phyloP scores from a whole-genome alignment of 2,329 filamentous ascomycete genomes.

The Xylaria arbuscula region DNA sequence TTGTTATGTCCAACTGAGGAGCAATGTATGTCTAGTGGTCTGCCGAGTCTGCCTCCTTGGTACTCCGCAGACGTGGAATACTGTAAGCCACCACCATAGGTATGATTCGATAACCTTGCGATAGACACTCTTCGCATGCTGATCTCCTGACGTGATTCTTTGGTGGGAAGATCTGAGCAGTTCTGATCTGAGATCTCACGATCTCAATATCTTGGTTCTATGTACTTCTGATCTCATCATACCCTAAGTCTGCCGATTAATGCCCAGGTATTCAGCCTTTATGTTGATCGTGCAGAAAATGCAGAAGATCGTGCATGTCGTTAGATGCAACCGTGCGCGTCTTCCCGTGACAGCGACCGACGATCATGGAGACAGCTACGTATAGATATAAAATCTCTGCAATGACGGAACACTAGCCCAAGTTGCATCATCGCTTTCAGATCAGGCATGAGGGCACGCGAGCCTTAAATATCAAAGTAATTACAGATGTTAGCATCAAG shows the following conservation, averaged over 20 bases:
- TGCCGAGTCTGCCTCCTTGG: not conserved
- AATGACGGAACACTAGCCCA: conserved; percentile 3
- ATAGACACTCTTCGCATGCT: not conserved
- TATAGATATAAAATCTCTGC: not conserved
- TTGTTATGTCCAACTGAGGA: not conserved
- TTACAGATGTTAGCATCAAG: conserved; percentile 5
- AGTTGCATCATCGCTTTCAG: not conserved
- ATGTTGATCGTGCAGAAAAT: not conserved
- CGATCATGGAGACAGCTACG: conserved; percentile 7
- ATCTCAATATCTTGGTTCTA: conserved; percentile 3
- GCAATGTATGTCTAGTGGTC: not conserved
- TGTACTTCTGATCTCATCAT: conserved; percentile 9
- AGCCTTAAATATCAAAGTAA: conserved; percentile 2
- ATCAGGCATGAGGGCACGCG: conserved; percentile 21
- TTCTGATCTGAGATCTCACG: conserved; percentile 1
- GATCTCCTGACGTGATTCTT: not conserved
- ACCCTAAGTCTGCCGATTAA: not conserved
- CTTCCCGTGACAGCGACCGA: conserved; percentile 19
- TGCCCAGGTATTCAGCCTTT: not conserved
- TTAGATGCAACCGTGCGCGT: conserved; percentile 12
- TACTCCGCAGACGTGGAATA: not conserved
- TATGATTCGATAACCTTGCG: not conserved
- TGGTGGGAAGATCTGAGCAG: not conserved
- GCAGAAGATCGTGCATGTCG: not conserved
- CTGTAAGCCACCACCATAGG: not conserved